A percentile compares a stretch with the other conserved stretches of the same genome.
Evolutionary conservation across 768 basidiomycete genomes (phyloP).

Genomic region (Candolleomyces efflorescens): DNA sequence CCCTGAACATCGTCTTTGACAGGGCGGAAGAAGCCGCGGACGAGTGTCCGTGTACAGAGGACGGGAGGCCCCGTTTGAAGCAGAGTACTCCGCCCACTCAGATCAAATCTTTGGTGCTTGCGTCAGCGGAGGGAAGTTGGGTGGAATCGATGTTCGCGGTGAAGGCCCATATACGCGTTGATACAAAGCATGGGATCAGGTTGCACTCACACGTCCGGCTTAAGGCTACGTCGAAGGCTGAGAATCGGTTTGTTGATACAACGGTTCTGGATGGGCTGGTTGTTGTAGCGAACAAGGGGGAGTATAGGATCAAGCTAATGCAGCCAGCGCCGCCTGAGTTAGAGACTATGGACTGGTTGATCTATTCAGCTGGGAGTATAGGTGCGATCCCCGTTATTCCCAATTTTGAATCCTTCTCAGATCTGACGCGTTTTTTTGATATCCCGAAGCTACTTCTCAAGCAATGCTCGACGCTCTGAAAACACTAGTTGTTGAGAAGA

Average conservation of each 20-base stretch:
- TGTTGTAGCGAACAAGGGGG: conserved; percentile 46
- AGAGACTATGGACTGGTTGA: conserved; percentile 55
- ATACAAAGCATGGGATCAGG: conserved; percentile 43
- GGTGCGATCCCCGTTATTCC: conserved; percentile 29
- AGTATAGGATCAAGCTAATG: conserved; percentile 48
- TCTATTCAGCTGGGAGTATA: conserved; percentile 59
- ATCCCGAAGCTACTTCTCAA: conserved; percentile 46
- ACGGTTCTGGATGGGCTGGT: conserved; percentile 59
- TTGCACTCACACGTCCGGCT: conserved; percentile 66
- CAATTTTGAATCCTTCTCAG: too few relatives aligned
- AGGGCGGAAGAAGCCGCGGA: conserved; percentile 65
- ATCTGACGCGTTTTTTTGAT: not conserved
- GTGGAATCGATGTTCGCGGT: conserved; percentile 18
- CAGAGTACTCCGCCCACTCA: conserved; percentile 41
- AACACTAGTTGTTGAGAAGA: conserved; percentile 38
- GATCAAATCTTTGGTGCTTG: conserved; percentile 30
- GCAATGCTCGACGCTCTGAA: conserved; percentile 64
- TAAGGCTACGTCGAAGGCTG: conserved; percentile 51
- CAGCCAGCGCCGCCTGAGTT: conserved; percentile 62
- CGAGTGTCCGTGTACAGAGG: conserved; percentile 63
- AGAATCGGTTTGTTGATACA: conserved; percentile 42
- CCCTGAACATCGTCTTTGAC: conserved; percentile 56
- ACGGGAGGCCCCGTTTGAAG: conserved; percentile 42
- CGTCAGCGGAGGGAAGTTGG: conserved; percentile 2
- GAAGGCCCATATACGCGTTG: conserved; percentile 52